Conservation (phyloP, 768 basidiomycete genomes). For the Dacryopinax primogenitus region DNA sequence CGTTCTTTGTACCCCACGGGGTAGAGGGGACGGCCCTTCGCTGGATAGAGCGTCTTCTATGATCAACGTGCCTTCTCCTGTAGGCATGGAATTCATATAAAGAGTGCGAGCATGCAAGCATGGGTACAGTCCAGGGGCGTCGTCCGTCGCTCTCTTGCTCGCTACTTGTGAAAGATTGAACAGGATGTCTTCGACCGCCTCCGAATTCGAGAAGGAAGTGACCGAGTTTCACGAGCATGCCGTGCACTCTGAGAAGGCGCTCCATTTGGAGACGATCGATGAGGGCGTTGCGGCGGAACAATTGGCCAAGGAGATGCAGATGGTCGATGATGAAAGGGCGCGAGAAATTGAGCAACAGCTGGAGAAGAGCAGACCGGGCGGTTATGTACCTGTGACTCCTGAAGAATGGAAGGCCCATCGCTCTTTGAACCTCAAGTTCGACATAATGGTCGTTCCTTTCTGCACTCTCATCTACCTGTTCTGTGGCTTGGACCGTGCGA, state of each 20-base stretch:
- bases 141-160: too few species aligned
- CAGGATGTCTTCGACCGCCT: too few species aligned
- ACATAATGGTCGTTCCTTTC: conserved; percentile 10
- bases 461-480: conserved; percentile 15
- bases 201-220: too few species aligned
- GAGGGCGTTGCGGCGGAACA: neutral
- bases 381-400: neutral
- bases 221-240: too few species aligned
- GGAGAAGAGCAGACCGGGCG: neutral
- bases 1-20: neutral
- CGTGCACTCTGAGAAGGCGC: too few species aligned
- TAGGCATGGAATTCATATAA: neutral
- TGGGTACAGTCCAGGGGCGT: neutral
- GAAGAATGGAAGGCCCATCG: neutral
- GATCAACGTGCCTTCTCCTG: neutral
- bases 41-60: neutral
- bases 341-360: neutral
- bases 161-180: too few species aligned
- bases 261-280: neutral
- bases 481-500: conserved; percentile 14
- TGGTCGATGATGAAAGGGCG: neutral
- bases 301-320: neutral
- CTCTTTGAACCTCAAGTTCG: neutral
- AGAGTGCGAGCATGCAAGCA: neutral
- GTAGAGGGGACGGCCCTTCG: neutral